These are phyloP conservation scores for Venturia oleaginea DNA, from an alignment of 2,329 filamentous ascomycete species.

Conservation along the genomic window DNA sequence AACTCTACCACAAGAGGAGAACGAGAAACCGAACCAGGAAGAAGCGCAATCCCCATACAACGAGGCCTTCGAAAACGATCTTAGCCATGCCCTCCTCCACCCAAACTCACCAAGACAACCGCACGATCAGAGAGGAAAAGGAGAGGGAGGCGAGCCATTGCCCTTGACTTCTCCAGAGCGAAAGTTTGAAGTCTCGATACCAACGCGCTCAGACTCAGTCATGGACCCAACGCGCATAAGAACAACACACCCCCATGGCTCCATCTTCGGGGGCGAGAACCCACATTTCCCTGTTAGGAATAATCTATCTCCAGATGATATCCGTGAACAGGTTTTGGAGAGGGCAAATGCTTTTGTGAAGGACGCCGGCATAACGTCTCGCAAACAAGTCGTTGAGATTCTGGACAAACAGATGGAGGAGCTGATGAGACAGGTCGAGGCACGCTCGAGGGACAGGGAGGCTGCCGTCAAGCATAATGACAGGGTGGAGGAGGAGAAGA, in stretches of 20 bases:
- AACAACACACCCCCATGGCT: conserved; percentile 6
- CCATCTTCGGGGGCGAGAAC: conserved; percentile 26
- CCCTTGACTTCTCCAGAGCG: not conserved
- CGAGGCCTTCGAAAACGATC: conserved; percentile 12
- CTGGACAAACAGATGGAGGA: not conserved
- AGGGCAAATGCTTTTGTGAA: not conserved
- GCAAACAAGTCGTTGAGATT: not conserved
- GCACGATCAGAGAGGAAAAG: not conserved
- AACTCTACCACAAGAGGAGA: not conserved
- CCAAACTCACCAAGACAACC: not conserved
- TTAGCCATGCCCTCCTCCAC: not conserved
- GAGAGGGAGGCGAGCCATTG: not conserved
- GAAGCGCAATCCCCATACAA: not conserved
- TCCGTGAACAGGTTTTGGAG: not conserved
- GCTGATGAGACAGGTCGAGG: conserved; percentile 7
- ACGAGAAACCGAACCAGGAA: not conserved
- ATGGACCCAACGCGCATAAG: not conserved
- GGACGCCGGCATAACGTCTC: not conserved
- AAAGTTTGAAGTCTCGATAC: not conserved
- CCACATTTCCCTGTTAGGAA: not conserved
- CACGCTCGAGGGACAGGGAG: conserved; percentile 17
- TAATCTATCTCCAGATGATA: not conserved
- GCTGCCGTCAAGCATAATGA: conserved; percentile 31
- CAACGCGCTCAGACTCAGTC: not conserved
- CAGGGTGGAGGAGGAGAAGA: conserved; percentile 28